Base-by-base conservation (phyloP, 1,284 basidiomycete genomes). In the Hemileia vastatrix region DNA sequence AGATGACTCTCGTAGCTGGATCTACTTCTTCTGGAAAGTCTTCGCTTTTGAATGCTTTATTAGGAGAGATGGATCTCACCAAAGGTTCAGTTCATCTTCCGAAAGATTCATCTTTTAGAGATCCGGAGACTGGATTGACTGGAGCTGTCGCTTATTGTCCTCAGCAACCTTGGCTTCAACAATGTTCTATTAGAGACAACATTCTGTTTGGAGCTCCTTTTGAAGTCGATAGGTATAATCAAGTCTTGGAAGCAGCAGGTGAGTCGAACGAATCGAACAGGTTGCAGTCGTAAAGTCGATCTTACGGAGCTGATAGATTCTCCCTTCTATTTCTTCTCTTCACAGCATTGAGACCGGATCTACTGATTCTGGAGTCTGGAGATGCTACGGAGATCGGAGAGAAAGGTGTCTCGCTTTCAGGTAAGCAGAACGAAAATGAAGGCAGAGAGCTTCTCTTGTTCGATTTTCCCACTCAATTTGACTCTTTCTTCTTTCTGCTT, bases 291-390 rank as follows among this genome's bases (percentile, higher is more conserved):
- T 6, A 3, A 3, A 6, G 6, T 27, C 3, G 6, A 27, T 27
- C n/a, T n/a, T n/a, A n/a, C n/a, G n/a, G n/a, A 68, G 83, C 90
- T 68, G 81, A 85, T 70, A 75, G 77, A 43, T 80, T 89, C 19
- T 93, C 92, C 75, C 78, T 84, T 44, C 78, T 79, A 6, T 86
- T 88, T 8, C 74, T 92, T 18, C 83, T 88, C 32, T 88, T 86
- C n/a, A n/a, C n/a, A n/a, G n/a, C n/a, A n/a, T n/a, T 50, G 13
- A 11, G 31, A n/a, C 48, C 48, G 4, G 9, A 50, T 32, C 48
- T 50, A 24, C 11, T 13, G 48, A 50, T 50, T n/a, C 48, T 50
- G 3, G 11, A 11, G n/a, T 9, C 9, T 32, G 48, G 48, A 11
- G 48, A 50, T 50, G 9, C 11, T 24, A 50, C 48, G 9, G 48